Base-by-base conservation (phyloP, 1,284 basidiomycete genomes). In the Ganoderma multipileum region DNA sequence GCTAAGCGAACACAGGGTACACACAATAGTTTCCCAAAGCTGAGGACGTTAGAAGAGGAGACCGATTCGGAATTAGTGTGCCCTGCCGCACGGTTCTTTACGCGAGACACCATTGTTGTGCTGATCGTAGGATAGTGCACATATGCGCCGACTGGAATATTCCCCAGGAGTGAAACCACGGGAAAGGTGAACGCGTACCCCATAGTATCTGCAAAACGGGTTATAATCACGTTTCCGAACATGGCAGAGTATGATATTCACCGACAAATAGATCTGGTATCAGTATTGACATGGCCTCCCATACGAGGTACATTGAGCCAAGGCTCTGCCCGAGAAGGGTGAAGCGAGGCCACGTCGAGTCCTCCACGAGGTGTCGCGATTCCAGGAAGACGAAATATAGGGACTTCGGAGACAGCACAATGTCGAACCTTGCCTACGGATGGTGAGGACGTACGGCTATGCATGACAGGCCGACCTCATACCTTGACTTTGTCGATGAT, bases 61-160 rank as follows among this genome's bases (percentile, higher is more conserved):
- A 94, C 89, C 0, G 76, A 68, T 47, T 82, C 84, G 3, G 84
- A 83, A 74, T 96, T 96, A 36, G 94, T 95, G 72, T 94, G 88
- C 55, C 90, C 88, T 1, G 81, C 79, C 63, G 84, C 81, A 14
- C 91, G 85, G 2, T 85, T 84, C 63, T 84, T 82, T 23, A 99
- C 95, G 20, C 97, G 89, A 52, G 86, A 84, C 26, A 99, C 86
- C 98, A 99, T 99, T 73, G 97, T 92, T 1, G 92, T 93, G 77
- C 94, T 95, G 77, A 99, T 97, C 8, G 95, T 97, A 0, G 97
- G 97, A 77, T 98, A 99, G 81, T 99, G 98, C 4, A 97, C 90
- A 77, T 99, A 99, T 28, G 95, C 92, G 2, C 94, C 96, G 18
- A 97, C 86, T 0, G 94, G 91, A 26, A 95, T 83, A 12, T 84